Base-by-base conservation (phyloP, 2,329 filamentous ascomycete genomes). In the Penicillium sp. region DNA sequence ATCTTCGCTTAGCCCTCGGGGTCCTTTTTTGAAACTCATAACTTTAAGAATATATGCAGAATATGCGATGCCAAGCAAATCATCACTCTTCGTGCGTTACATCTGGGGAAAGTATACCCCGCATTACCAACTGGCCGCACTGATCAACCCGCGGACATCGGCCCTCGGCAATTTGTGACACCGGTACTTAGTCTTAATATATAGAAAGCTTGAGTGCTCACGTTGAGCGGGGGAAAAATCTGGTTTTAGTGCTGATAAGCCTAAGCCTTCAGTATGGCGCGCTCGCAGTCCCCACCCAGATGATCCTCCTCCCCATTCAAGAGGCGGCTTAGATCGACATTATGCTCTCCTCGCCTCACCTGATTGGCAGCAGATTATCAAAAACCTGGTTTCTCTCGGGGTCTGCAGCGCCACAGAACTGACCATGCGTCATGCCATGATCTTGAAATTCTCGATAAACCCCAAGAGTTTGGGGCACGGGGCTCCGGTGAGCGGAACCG, bases 311-410 rank as follows among this genome's bases (percentile, higher is more conserved):
- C 48, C 57, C 83, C 83, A 6, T 76, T 79, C n/a, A 79, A 79
- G 49, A 73, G 26, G 39, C 50, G 8, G 23, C 57, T 29, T 49
- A 55, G 10, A 57, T 78, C 25, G 88, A 90, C 58, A 87, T 49
- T 61, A 63, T 37, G 58, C 62, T 39, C 58, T 67, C 47, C 43
- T 70, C 53, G 54, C 62, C 14, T 69, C 67, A n/a, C 16, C 55
- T 9, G 55, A 62, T 46, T 71, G 60, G 59, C 37, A 59, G 31
- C 50, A 54, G 7, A 59, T 67, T 23, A 55, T 37, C 19, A 35
- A 44, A 11, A 46, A 37, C 27, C 45, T 62, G 45, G 37, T 37
- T 6, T 21, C 37, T n/a, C 50, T 67, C 4, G 42, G 62, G 11
- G 47, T 57, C 14, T 37, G 56, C 3, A 55, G 62, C 49, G 64